These are phyloP conservation scores for Citeromyces hawaiiensis DNA, from an alignment of 1,139 yeast species.

Conservation along the genomic window DNA sequence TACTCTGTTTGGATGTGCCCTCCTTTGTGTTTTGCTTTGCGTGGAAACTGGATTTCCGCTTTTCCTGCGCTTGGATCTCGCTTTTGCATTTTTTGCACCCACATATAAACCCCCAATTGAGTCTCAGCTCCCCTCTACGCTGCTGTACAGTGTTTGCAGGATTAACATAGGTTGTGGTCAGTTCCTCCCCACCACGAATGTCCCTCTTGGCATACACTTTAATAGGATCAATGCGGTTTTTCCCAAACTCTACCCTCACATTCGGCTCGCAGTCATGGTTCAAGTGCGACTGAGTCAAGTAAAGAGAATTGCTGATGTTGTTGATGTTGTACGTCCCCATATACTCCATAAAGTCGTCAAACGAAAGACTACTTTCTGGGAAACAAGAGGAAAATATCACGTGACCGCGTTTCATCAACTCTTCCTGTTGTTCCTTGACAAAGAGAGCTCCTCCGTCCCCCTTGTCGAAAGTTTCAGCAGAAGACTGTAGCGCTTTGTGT, in stretches of 20 bases:
- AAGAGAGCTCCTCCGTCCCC: constrained; percentile 35
- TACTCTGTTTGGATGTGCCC: constrained; percentile 27
- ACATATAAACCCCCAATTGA: constrained; percentile 82
- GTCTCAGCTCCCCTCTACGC: constrained; percentile 53
- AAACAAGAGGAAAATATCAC: constrained; percentile 35
- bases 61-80: constrained; percentile 30
- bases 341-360: constrained; percentile 43
- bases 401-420: constrained; percentile 47
- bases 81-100: constrained; percentile 49
- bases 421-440: constrained; percentile 43
- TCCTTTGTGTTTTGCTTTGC: constrained; percentile 8
- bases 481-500: constrained; percentile 44
- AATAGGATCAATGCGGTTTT: constrained; percentile 36
- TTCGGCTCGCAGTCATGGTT: constrained; percentile 74
- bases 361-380: constrained; percentile 26
- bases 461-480: constrained; percentile 42
- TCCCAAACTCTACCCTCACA: constrained; percentile 38
- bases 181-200: constrained; percentile 53
- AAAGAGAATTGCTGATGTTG: constrained; percentile 54
- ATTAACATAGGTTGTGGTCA: constrained; percentile 58
- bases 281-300: constrained; percentile 50
- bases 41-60: constrained; percentile 18
- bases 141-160: constrained; percentile 49
- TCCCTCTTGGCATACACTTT: constrained; percentile 46
- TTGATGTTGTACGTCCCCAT: constrained; percentile 68